A percentile compares a stretch with the other conserved stretches of the same genome.
Evolutionary conservation across 2,329 filamentous ascomycete genomes (phyloP).

Genomic region (Chaetothyriales sp.): DNA sequence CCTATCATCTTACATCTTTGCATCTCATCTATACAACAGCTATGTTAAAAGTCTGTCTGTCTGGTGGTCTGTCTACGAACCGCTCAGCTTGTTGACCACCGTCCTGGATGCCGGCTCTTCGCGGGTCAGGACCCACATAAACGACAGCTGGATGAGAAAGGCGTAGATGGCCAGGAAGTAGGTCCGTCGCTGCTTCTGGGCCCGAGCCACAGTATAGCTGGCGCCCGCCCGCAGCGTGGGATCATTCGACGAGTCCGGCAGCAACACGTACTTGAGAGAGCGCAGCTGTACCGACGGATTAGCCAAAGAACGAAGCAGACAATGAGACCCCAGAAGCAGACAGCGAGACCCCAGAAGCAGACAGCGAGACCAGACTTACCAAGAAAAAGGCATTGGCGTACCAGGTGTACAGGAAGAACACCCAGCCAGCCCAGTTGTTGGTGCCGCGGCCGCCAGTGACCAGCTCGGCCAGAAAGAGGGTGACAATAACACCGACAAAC

Average conservation of each 20-base stretch:
- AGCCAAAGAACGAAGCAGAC: not conserved
- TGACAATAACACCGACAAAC: constrained; percentile 91
- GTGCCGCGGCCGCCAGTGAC: constrained; percentile 66
- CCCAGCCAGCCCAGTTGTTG: constrained; percentile 77
- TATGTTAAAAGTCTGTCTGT: no score
- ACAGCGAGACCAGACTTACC: constrained; percentile 39
- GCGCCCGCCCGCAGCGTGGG: constrained; percentile 45
- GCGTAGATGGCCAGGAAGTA: constrained; percentile 91
- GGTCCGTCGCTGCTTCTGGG: constrained; percentile 73
- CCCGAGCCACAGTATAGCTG: constrained; percentile 55
- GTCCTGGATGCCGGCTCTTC: constrained; percentile 29
- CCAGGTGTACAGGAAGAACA: constrained; percentile 80
- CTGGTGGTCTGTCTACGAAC: not conserved
- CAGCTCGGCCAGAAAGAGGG: constrained; percentile 63
- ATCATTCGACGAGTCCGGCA: constrained; percentile 63
- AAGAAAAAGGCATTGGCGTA: constrained; percentile 89
- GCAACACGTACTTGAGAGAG: constrained; percentile 85
- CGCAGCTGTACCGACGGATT: constrained; percentile 48
- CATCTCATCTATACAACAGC: no score
- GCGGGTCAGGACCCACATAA: constrained; percentile 70
- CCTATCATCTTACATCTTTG: not conserved
- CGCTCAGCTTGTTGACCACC: constrained; percentile 6
- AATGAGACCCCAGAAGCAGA: not conserved
- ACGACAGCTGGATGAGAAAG: constrained; percentile 81
- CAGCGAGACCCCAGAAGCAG: not conserved